A percentile compares a stretch with the other conserved stretches of the same genome.
Evolutionary conservation across 1,284 basidiomycete genomes (phyloP).

Genomic region (Ceratobasidium sp.): DNA sequence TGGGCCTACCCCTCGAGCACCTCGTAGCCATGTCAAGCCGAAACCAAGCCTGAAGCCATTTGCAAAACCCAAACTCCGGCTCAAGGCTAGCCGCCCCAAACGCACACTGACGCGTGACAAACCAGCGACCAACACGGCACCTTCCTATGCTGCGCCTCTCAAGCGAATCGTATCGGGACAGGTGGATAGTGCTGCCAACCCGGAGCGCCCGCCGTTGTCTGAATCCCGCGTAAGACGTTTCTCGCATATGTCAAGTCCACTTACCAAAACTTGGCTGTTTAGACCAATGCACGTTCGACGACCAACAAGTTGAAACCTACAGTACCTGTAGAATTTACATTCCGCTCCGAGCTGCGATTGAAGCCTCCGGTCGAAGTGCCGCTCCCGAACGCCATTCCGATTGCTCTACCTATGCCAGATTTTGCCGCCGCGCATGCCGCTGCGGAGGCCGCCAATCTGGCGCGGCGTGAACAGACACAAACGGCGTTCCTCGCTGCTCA

Average conservation of each 20-base stretch:
- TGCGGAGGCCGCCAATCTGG: slow-evolving; percentile 36
- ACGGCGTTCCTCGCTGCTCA: slow-evolving; percentile 39
- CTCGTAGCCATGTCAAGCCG: neutral
- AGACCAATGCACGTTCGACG: slow-evolving; percentile 24
- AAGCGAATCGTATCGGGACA: slow-evolving; percentile 26
- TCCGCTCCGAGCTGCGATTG: slow-evolving; percentile 42
- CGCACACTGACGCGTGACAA: slow-evolving; percentile 20
- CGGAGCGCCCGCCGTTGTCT: slow-evolving; percentile 30
- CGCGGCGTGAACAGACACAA: slow-evolving; percentile 33
- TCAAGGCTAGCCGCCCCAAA: slow-evolving; percentile 31
- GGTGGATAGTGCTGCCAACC: neutral
- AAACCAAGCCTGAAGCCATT: slow-evolving; percentile 31
- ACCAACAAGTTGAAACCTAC: slow-evolving; percentile 30
- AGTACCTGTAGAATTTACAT: slow-evolving; percentile 38
- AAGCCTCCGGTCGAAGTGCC: slow-evolving; percentile 23
- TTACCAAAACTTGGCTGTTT: neutral
- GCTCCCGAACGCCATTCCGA: slow-evolving; percentile 34
- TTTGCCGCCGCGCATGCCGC: slow-evolving; percentile 41
- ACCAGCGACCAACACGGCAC: neutral
- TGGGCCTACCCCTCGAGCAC: slow-evolving; percentile 28
- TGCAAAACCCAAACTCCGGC: slow-evolving; percentile 24
- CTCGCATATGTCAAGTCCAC: neutral
- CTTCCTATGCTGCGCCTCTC: slow-evolving; percentile 38
- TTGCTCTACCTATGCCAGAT: slow-evolving; percentile 39
- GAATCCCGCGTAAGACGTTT: slow-evolving; percentile 31